A percentile compares a stretch with the other conserved stretches of the same genome.
These are phyloP conservation scores for Colletotrichum shisoi DNA, from an alignment of 2,329 filamentous ascomycete species.

Conservation along the genomic window DNA sequence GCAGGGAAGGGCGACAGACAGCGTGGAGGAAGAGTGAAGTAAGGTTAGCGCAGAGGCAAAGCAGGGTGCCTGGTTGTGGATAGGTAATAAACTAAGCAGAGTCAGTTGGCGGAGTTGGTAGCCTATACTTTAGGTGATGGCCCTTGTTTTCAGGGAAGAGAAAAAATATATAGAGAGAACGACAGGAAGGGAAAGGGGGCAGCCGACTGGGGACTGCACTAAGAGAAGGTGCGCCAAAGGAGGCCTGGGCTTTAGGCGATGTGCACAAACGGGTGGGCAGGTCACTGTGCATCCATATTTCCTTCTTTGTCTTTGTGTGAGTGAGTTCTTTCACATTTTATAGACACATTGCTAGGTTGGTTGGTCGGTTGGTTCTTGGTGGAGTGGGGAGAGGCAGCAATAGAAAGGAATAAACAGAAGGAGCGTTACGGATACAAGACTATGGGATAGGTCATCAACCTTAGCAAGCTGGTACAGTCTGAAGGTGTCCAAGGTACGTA, in stretches of 20 bases:
- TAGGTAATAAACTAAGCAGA: slow-evolving; percentile 20
- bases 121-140: neutral
- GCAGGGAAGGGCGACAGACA: neutral
- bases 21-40: slow-evolving; percentile 6
- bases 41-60: slow-evolving; percentile 25
- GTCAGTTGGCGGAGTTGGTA: neutral
- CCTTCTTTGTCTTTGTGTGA: slow-evolving; percentile 15
- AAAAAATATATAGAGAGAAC: neutral
- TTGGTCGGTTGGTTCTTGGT: neutral
- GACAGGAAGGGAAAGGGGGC: slow-evolving; percentile 23
- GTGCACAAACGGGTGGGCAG: slow-evolving; percentile 2
- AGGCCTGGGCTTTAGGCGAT: slow-evolving; percentile 35
- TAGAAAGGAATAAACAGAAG: slow-evolving; percentile 1
- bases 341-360: slow-evolving; percentile 1
- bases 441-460: slow-evolving; percentile 6
- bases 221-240: slow-evolving; percentile 19
- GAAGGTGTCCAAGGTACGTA: neutral
- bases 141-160: slow-evolving; percentile 9
- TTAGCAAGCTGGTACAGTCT: neutral
- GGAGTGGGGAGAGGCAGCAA: neutral
- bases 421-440: slow-evolving; percentile 14
- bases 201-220: slow-evolving; percentile 2
- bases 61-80: slow-evolving; percentile 5
- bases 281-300: slow-evolving; percentile 25
- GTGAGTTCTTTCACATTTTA: slow-evolving; percentile 10